These are phyloP conservation scores for Xylaria sp. DNA, from an alignment of 2,329 filamentous ascomycete species.

Conservation along the genomic window DNA sequence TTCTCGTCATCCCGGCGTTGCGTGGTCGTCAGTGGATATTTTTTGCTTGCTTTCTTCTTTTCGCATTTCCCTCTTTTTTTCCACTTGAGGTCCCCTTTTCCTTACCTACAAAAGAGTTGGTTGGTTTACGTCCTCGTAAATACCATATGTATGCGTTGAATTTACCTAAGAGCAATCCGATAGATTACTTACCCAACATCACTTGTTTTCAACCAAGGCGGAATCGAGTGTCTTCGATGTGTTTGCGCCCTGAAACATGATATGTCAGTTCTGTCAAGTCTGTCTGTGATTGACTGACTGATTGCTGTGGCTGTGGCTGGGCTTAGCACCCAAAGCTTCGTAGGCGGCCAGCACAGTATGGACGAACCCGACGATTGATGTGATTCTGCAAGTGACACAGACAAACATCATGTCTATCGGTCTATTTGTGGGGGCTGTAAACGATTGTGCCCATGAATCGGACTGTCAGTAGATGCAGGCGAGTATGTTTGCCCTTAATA, in stretches of 20 bases:
- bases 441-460: too few species aligned
- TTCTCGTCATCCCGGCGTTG: background rate
- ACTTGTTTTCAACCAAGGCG: too few species aligned
- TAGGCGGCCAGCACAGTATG: too few species aligned
- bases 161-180: too few species aligned
- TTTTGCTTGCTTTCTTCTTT: conserved; percentile 7
- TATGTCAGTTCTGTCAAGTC: conserved; percentile 10
- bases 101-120: background rate
- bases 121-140: conserved; percentile 2
- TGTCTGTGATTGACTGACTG: background rate
- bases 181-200: conserved; percentile 4
- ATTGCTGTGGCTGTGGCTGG: background rate
- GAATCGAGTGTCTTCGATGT: too few species aligned
- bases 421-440: too few species aligned
- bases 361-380: too few species aligned
- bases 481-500: too few species aligned
- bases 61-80: conserved; percentile 6
- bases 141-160: too few species aligned
- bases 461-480: too few species aligned
- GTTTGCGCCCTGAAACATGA: conserved; percentile 9
- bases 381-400: background rate
- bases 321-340: too few species aligned
- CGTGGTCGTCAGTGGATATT: background rate
- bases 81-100: background rate
- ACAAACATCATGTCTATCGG: too few species aligned